Percentiles rank a stretch among this genome's conserved stretches.
phyloP scores from a whole-genome alignment of 1,139 yeast species.

The Pneumocystis oryctolagi region DNA sequence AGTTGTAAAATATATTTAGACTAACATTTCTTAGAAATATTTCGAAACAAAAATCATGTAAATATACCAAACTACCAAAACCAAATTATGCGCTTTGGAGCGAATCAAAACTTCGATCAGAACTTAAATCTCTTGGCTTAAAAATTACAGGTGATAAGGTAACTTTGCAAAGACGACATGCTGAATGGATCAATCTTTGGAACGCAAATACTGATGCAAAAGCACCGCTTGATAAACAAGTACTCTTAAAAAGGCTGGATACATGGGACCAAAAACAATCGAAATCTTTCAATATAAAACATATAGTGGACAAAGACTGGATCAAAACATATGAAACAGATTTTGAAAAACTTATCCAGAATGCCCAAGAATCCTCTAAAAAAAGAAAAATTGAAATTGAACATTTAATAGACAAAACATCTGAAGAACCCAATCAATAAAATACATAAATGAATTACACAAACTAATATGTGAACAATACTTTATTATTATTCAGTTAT shows the following conservation, averaged over 20 bases:
- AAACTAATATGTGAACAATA: not conserved
- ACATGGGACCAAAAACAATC: conserved; percentile 47
- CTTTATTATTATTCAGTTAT: not conserved
- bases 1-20: not conserved
- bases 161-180: conserved; percentile 55
- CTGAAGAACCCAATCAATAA: not conserved
- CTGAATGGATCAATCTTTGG: conserved; percentile 64
- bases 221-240: conserved; percentile 44
- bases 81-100: conserved; percentile 47
- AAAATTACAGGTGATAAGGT: conserved; percentile 48
- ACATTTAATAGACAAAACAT: not conserved
- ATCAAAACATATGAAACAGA: conserved; percentile 34
- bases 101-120: conserved; percentile 47
- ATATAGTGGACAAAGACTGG: conserved; percentile 38
- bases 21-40: not conserved
- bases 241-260: conserved; percentile 39
- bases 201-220: conserved; percentile 74
- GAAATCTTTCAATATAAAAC: conserved; percentile 11
- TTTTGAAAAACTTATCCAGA: conserved; percentile 36
- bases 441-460: not conserved
- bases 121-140: conserved; percentile 39
- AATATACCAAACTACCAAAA: conserved; percentile 32
- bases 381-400: not conserved
- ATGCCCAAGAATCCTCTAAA: conserved; percentile 29
- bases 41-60: not conserved